Base-by-base conservation (phyloP, 306 rosid genomes). In the Benincasa hispida region DNA sequence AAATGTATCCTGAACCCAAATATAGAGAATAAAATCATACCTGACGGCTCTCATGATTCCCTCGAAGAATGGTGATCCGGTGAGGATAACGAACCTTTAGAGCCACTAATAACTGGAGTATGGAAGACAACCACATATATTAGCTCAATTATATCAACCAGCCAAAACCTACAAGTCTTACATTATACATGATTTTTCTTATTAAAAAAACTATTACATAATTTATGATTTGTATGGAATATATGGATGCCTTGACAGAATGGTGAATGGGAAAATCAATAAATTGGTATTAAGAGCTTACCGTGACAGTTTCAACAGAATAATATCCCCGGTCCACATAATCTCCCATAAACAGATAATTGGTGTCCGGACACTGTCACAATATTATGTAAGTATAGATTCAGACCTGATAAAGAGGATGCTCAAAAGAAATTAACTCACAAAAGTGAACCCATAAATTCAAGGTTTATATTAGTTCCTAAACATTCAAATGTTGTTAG, bases 1-100 rank as follows among this genome's bases (percentile, higher is more conserved):
- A 15, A 69, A 69, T 18, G 30, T 8, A 14, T 69, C 35, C 13
- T 45, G 57, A 41, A 22, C 56, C 75, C 22, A 42, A 63, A 42
- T 11, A 48, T 72, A 48, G 56, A 13, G 76, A 56, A 54, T 34
- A 76, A 85, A 80, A 24, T 25, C 77, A 79, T 81, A 95, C 99
- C 98, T 95, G 98, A 62, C 99, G 98, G 76, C 99, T 95, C 83
- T 95, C 99, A 77, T 95, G 99, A 84, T 95, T 95, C 85, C 99
- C 99, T 79, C 99, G 88, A 82, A 95, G 99, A 87, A 95, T 95
- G 66, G 99, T 92, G 72, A 95, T 92, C 22, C 99, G 94, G 77
- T 95, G 99, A 81, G 88, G 91, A 88, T 89, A 90, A 50, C 97
- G 87, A 68, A 95, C 99, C 88, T 95, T 95, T 79, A 95, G 80